phyloP scores from a whole-genome alignment of 257 asterid species.

The Lycium barbarum region DNA sequence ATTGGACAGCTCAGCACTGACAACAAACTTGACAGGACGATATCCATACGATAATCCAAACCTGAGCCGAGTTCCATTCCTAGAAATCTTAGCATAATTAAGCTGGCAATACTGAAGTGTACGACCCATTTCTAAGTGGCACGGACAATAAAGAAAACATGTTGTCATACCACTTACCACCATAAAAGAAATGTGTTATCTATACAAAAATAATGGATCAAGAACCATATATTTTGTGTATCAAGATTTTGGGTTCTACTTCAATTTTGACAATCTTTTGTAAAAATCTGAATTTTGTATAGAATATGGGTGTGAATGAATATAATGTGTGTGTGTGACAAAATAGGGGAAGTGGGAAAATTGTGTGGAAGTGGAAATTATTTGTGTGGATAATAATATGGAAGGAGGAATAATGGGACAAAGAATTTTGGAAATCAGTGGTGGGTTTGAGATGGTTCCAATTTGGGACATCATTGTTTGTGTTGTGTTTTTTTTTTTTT shows the following conservation, averaged over 20 bases:
- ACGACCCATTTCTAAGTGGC: constrained; percentile 58
- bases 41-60: not conserved
- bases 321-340: not conserved
- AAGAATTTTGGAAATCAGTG: constrained; percentile 19
- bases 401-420: not conserved
- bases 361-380: not conserved
- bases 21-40: constrained; percentile 57
- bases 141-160: constrained; percentile 40
- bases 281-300: not conserved
- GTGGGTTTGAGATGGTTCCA: constrained; percentile 10
- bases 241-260: constrained; percentile 9
- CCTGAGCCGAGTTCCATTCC: constrained; percentile 41
- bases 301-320: not conserved
- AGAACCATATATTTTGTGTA: not conserved
- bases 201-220: not conserved
- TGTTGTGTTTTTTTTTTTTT: not conserved
- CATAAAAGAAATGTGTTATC: not conserved
- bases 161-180: constrained; percentile 54
- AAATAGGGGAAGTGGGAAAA: constrained; percentile 6
- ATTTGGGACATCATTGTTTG: constrained; percentile 14
- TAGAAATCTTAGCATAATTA: constrained; percentile 36
- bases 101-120: constrained; percentile 48
- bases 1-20: constrained; percentile 69
- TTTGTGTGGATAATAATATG: constrained; percentile 24
- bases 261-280: not conserved